A percentile compares a stretch with the other conserved stretches of the same genome.
Conservation (phyloP, 1,284 basidiomycete species). For the Anthracocystis setariae region DNA sequence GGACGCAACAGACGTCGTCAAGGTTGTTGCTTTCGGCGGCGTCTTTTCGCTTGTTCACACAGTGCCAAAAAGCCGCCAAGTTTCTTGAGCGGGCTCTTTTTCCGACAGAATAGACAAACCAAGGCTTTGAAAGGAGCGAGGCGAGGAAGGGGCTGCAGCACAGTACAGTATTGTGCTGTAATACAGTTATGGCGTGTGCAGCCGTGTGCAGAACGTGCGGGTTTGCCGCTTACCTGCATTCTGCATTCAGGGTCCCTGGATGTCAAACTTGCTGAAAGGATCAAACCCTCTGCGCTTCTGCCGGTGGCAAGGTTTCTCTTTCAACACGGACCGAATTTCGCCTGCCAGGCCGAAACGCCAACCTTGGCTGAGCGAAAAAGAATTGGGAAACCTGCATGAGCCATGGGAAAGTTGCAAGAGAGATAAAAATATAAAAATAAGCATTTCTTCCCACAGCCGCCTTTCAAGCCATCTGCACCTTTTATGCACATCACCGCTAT, state of each 20-base stretch:
- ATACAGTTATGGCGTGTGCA: no score
- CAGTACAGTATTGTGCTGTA: no score
- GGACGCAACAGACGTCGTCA: not conserved
- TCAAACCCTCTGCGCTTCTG: not conserved
- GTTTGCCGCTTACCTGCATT: constrained; percentile 9
- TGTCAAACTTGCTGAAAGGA: constrained; percentile 3
- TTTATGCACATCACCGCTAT: not conserved
- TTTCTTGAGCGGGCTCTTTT: no score
- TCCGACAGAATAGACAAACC: no score
- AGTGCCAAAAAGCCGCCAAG: no score
- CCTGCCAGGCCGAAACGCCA: not conserved
- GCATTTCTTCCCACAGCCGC: not conserved
- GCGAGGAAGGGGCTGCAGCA: no score
- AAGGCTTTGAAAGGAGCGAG: no score
- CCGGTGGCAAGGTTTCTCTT: no score
- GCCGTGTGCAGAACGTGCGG: constrained; percentile 1
- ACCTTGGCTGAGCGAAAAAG: not conserved
- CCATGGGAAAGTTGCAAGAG: not conserved
- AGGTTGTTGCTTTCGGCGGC: not conserved
- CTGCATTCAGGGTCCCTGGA: constrained; percentile 12
- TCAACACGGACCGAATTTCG: no score
- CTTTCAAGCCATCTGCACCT: not conserved
- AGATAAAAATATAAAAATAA: not conserved
- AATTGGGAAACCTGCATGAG: not conserved
- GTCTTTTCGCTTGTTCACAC: not conserved